Percentiles rank a stretch among this genome's conserved stretches.
These are phyloP conservation scores for Fusarium paranaense DNA, from an alignment of 2,329 filamentous ascomycete genomes.

Conservation along the genomic window DNA sequence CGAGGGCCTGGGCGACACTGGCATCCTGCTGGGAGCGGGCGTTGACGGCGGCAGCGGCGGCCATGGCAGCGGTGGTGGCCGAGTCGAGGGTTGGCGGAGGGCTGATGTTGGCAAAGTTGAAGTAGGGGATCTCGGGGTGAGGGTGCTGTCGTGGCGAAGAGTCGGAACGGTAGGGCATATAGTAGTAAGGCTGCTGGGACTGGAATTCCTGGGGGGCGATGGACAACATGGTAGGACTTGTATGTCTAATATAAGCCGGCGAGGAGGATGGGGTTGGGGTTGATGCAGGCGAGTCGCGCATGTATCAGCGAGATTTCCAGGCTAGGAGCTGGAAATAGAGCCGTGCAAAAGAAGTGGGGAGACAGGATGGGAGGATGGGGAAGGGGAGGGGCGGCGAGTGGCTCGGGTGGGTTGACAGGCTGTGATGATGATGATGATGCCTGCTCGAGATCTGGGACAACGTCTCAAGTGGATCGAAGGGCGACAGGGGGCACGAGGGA, in stretches of 20 bases:
- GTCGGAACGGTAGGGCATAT: slow-evolving; percentile 29
- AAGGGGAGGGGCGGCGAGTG: slow-evolving; percentile 24
- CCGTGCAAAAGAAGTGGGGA: slow-evolving; percentile 42
- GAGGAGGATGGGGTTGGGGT: slow-evolving; percentile 44
- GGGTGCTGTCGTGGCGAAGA: slow-evolving; percentile 36
- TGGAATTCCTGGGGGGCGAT: slow-evolving; percentile 44
- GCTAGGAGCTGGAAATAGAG: slow-evolving; percentile 44
- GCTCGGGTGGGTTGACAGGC: slow-evolving; percentile 34
- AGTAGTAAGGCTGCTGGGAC: slow-evolving; percentile 41
- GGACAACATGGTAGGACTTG: slow-evolving; percentile 47
- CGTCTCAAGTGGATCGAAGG: slow-evolving; percentile 41
- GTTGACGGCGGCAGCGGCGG: slow-evolving; percentile 30
- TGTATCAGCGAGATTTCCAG: slow-evolving; percentile 46
- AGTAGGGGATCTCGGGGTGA: slow-evolving; percentile 38
- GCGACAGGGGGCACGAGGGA: slow-evolving; percentile 27
- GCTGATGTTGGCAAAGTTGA: slow-evolving; percentile 32
- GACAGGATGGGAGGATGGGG: slow-evolving; percentile 28
- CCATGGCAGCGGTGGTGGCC: slow-evolving; percentile 32
- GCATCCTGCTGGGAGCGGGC: slow-evolving; percentile 46
- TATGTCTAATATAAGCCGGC: slow-evolving; percentile 45
- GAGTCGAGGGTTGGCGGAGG: slow-evolving; percentile 26
- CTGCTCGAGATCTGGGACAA: slow-evolving; percentile 43
- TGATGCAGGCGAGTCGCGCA: slow-evolving; percentile 46
- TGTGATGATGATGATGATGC: slow-evolving; percentile 38
- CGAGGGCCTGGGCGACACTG: slow-evolving; percentile 74